Evolutionary conservation across 2,329 filamentous ascomycete species (phyloP), one percentile per base, ranked within the genome.

Genomic region (Arthrobotrys sinensis): DNA sequence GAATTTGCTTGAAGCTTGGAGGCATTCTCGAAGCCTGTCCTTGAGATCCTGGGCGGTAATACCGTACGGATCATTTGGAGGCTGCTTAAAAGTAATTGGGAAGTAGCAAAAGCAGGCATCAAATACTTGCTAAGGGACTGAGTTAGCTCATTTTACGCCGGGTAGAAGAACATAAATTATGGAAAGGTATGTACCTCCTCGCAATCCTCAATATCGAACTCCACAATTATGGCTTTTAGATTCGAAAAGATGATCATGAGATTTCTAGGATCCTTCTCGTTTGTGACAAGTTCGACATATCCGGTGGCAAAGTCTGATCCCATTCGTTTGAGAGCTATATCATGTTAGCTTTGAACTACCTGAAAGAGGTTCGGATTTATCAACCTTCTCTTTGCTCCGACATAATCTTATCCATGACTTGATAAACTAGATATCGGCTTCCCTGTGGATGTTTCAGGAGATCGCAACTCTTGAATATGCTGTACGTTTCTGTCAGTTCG

Each of bases 21-120:
- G 89, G 82, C 90, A 92, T 50, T 89, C 88, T 79, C 89, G 86
- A 12, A 92, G 83, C 32, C 90, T 87, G 64, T 88, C 87, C 81
- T 92, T 92, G 73, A 92, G 83, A 81, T 92, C 88, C 80, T 91
- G 90, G 1, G 90, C 89, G 1, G 90, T 91, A 78, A 92, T 91
- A 0, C 89, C 89, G 79, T 91, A 92, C 0, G 90, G 90, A 81
- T 92, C 90, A 80, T 91, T 90, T 10, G 90, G 90, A 0, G 90
- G 90, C 10, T 90, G 90, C 81, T 89, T 87, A 83, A 92, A 92
- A 0, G 90, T 91, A 80, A 92, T 91, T 0, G 90, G 90, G 82
- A 92, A 92, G 83, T 92, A 92, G 81, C 91, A 91, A 83, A 91
- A 92, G 16, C 91, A 90, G 2, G 90, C 87, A 80, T 92, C 90